phyloP scores from a whole-genome alignment of 805 yeast genomes.

The Candida xiaguanensis region DNA sequence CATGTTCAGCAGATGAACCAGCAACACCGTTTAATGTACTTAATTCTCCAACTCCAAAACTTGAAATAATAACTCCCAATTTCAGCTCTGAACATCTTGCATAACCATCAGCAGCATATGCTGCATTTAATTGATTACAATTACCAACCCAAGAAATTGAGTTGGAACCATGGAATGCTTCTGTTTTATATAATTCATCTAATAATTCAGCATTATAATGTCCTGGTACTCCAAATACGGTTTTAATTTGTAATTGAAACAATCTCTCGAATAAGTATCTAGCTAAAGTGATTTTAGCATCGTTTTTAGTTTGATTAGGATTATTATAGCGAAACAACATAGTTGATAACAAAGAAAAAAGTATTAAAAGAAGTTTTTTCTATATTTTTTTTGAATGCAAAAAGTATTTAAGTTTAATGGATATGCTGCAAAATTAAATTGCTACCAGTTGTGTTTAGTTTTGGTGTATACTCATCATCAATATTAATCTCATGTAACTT shows the following conservation, averaged over 20 bases:
- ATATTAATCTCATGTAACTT: conserved; percentile 5
- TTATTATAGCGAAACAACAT: conserved; percentile 5
- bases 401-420: background rate
- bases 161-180: conserved; percentile 16
- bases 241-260: conserved; percentile 32
- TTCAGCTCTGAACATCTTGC: conserved; percentile 30
- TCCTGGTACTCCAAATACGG: conserved; percentile 40
- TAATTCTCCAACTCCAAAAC: conserved; percentile 42
- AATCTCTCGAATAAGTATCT: conserved; percentile 39
- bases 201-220: conserved; percentile 37
- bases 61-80: conserved; percentile 34
- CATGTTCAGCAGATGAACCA: conserved; percentile 41
- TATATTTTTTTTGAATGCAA: conserved; percentile 4
- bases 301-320: background rate
- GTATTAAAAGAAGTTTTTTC: background rate
- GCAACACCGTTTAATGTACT: conserved; percentile 37
- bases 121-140: conserved; percentile 42
- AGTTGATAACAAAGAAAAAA: conserved; percentile 1
- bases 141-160: conserved; percentile 41
- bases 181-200: conserved; percentile 38
- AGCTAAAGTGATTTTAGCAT: conserved; percentile 36
- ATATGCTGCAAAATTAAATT: conserved; percentile 2
- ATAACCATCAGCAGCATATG: conserved; percentile 43
- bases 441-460: background rate
- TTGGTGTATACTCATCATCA: conserved; percentile 5